Percentiles rank a stretch among this genome's conserved stretches.
Evolutionary conservation across 331 rosid genomes (phyloP).

Genomic region (Ulmus americana): DNA sequence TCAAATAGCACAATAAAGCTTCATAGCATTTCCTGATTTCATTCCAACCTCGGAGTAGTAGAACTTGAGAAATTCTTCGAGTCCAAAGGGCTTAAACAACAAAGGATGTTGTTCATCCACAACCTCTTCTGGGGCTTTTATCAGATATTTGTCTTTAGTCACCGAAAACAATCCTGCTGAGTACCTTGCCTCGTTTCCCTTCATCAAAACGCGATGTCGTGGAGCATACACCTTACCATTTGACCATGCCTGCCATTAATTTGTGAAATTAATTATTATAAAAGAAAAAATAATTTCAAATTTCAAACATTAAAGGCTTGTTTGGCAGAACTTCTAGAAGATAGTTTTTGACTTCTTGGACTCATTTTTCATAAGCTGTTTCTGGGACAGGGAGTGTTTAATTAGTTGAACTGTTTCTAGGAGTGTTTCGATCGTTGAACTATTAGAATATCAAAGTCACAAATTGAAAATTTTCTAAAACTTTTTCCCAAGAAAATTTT

Average conservation of each 20-base stretch:
- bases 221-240: slow-evolving; percentile 66
- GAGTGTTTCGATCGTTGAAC: no score
- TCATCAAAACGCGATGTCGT: slow-evolving; percentile 66
- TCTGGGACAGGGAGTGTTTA: no score
- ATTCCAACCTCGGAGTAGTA: slow-evolving; percentile 52
- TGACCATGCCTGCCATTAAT: slow-evolving; percentile 59
- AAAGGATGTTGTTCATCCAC: slow-evolving; percentile 72
- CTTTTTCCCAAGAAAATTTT: no score
- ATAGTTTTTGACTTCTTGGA: no score
- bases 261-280: neutral
- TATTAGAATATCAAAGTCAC: no score
- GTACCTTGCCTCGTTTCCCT: slow-evolving; percentile 54
- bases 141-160: slow-evolving; percentile 42
- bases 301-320: no score
- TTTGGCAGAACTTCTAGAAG: no score
- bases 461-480: no score
- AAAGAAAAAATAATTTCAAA: no score
- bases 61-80: slow-evolving; percentile 50
- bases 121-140: slow-evolving; percentile 60
- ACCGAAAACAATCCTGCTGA: slow-evolving; percentile 57
- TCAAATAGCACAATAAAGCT: slow-evolving; percentile 56
- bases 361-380: no score
- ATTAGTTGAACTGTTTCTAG: no score
- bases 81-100: slow-evolving; percentile 65
- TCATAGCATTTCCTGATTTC: slow-evolving; percentile 39